A percentile compares a stretch with the other conserved stretches of the same genome.
These are phyloP conservation scores for Dichomitus squalens DNA, from an alignment of 1,284 basidiomycete species.

Conservation along the genomic window DNA sequence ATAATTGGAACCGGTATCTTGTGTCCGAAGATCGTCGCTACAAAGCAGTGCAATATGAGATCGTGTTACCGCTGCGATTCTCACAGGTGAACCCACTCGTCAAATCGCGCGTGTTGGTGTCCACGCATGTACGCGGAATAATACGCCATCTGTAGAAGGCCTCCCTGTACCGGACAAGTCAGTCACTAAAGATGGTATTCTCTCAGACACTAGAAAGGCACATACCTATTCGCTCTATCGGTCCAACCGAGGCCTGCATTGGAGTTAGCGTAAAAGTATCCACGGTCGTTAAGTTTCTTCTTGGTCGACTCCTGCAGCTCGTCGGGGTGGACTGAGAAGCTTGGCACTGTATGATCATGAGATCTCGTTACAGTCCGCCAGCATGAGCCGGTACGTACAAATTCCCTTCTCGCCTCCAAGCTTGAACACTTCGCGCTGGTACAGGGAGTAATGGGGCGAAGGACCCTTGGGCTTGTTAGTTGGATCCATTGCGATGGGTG, in stretches of 20 bases:
- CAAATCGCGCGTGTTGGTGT: conserved; percentile 57
- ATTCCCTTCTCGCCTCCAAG: conserved; percentile 43
- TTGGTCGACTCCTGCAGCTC: conserved; percentile 52
- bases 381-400: conserved; percentile 30
- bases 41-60: no score
- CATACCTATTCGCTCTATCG: conserved; percentile 52
- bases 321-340: conserved; percentile 50
- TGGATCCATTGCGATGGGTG: conserved; percentile 44
- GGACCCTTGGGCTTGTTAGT: conserved; percentile 52
- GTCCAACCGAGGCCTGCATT: conserved; percentile 62
- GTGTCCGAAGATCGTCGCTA: conserved; percentile 55
- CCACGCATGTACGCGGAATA: conserved; percentile 59
- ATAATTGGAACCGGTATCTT: conserved; percentile 54
- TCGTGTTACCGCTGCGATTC: not conserved
- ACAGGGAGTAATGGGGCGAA: conserved; percentile 58
- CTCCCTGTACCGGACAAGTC: conserved; percentile 33
- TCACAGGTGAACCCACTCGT: conserved; percentile 38
- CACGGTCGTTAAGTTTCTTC: conserved; percentile 52
- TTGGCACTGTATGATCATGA: conserved; percentile 29
- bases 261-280: conserved; percentile 58
- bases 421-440: conserved; percentile 56
- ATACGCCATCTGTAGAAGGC: conserved; percentile 56
- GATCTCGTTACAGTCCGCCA: no score
- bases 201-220: conserved; percentile 1
- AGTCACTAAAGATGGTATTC: not conserved